Evolutionary conservation across 108 stramenopile species (phyloP).

Genomic region (Skeletonema tropicum): DNA sequence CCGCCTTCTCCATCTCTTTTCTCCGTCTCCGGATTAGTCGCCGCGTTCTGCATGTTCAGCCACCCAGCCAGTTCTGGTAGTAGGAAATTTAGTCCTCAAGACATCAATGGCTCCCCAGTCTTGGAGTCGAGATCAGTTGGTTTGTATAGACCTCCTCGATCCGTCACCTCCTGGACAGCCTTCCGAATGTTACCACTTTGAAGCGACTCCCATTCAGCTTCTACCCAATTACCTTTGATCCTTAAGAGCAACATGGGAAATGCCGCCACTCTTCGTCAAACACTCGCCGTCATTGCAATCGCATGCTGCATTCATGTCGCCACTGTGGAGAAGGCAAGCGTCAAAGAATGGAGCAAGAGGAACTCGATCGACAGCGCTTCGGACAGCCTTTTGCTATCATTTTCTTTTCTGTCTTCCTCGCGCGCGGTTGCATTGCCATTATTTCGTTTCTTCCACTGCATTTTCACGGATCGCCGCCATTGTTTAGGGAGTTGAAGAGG

Average conservation of each 20-base stretch:
- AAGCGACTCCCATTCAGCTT: too few species aligned
- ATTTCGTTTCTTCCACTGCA: conserved; percentile 25
- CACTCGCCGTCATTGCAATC: background rate
- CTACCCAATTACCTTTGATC: too few species aligned
- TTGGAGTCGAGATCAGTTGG: too few species aligned
- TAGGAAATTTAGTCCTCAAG: too few species aligned
- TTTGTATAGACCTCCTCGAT: too few species aligned
- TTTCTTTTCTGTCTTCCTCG: conserved; percentile 11
- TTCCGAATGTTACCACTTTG: too few species aligned
- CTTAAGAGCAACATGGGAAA: background rate
- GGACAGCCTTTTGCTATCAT: conserved; percentile 17
- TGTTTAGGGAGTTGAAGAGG: conserved; percentile 24
- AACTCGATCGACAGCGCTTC: conserved; percentile 7
- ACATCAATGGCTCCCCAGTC: too few species aligned
- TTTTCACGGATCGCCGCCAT: conserved; percentile 29
- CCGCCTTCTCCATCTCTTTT: too few species aligned
- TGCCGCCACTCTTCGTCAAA: background rate
- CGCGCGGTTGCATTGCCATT: conserved; percentile 25
- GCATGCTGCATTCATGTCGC: background rate
- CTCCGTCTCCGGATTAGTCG: too few species aligned
- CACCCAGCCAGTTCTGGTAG: too few species aligned
- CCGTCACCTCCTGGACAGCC: too few species aligned
- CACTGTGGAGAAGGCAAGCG: background rate
- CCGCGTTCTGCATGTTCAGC: too few species aligned
- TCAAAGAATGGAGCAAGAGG: background rate